phyloP scores from a whole-genome alignment of 805 yeast species.

The Pichia cephalocereana region DNA sequence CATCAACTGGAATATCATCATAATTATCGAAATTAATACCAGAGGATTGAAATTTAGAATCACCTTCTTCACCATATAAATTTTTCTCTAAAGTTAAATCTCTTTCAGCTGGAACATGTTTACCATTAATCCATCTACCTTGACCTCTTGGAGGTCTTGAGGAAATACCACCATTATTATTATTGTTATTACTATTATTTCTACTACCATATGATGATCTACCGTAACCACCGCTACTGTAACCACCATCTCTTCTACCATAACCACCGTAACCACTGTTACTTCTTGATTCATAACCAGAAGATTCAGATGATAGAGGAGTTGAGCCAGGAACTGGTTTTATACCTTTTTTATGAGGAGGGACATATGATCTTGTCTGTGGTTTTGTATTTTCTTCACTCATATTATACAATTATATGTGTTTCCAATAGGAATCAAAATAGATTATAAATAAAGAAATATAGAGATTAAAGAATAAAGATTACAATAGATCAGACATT shows the following conservation, averaged over 20 bases:
- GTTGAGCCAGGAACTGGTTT: constrained; percentile 3
- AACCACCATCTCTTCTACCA: not conserved
- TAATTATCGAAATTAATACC: constrained; percentile 99
- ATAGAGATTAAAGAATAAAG: not conserved
- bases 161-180: constrained; percentile 20
- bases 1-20: constrained; percentile 98
- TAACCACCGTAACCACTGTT: not conserved
- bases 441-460: not conserved
- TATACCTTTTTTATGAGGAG: constrained; percentile 37
- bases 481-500: not conserved
- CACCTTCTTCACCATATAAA: constrained; percentile 75
- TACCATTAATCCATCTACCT: constrained; percentile 83
- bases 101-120: constrained; percentile 72
- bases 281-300: not conserved
- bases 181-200: constrained; percentile 18
- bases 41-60: constrained; percentile 71
- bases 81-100: constrained; percentile 67
- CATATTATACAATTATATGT: not conserved
- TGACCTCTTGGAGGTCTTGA: constrained; percentile 34
- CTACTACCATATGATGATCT: constrained; percentile 18
- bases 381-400: constrained; percentile 8
- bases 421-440: not conserved
- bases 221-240: constrained; percentile 8
- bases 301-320: not conserved
- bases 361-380: constrained; percentile 30